Evolutionary conservation across 2,329 filamentous ascomycete genomes (phyloP), one percentile per base, ranked within the genome.

Genomic region (Fusarium tuaranense): DNA sequence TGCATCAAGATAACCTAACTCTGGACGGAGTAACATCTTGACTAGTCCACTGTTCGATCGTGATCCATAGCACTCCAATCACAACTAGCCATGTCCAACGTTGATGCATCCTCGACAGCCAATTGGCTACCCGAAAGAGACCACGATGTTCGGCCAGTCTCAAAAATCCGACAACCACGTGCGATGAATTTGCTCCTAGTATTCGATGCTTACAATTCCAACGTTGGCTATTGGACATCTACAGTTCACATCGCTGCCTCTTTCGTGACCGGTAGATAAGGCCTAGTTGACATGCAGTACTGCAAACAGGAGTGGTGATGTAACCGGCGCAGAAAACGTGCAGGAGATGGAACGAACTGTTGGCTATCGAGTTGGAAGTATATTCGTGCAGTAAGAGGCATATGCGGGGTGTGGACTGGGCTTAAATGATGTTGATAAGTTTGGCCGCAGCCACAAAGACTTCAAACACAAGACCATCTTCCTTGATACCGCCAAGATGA

Each of bases 171-270:
- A 64, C 2, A 16, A 46, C 57, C 72, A 75, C 72, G 72, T 75
- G 72, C 27, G 48, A 48, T 57, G 13, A 36, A n/a, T 58, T 27
- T 27, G 14, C 51, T 20, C 14, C 25, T 38, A 16, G 61, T 60
- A 75, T 75, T 75, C 72, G 72, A 73, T 75, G 69, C 60, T 75
- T 67, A 70, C 57, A 60, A 75, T 75, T 20, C 27, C 25, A 25
- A 59, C 48, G 41, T 30, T 14, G 48, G 12, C 27, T 36, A 75
- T 63, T 75, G 69, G 72, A 18, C 20, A 32, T 18, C 22, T 9
- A 13, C 16, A 39, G 44, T 59, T 34, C 66, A 63, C 66, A 75
- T 75, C 69, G 32, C 69, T 73, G 48, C 72, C 66, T 18, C 36
- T 65, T 73, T 70, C 7, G 57, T 60, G 20, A 44, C 61, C 72